Evolutionary conservation across 257 asterid species (phyloP).

Genomic region (Hygrophila difformis): DNA sequence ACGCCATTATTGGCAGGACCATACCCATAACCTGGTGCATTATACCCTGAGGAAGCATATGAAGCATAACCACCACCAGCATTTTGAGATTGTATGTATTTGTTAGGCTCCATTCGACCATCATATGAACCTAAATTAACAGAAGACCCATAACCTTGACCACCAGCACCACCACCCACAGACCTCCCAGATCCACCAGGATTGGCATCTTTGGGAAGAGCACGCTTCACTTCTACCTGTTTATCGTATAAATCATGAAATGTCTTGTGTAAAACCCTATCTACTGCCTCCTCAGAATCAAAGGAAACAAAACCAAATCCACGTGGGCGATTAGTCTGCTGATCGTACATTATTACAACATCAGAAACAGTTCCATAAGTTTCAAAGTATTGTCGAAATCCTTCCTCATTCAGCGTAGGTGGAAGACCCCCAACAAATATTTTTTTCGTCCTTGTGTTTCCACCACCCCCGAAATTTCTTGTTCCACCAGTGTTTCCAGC

Average conservation of each 20-base stretch:
- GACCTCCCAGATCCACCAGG: slow-evolving; percentile 69
- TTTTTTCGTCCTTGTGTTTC: slow-evolving; percentile 66
- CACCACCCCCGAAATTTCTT: slow-evolving; percentile 56
- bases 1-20: slow-evolving; percentile 61
- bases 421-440: slow-evolving; percentile 93
- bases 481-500: slow-evolving; percentile 46
- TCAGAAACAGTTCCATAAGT: slow-evolving; percentile 69
- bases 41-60: slow-evolving; percentile 68
- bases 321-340: slow-evolving; percentile 89
- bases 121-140: slow-evolving; percentile 59
- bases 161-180: slow-evolving; percentile 50
- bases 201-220: slow-evolving; percentile 77
- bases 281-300: slow-evolving; percentile 91
- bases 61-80: slow-evolving; percentile 62
- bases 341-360: slow-evolving; percentile 84
- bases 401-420: slow-evolving; percentile 66
- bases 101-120: slow-evolving; percentile 53
- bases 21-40: slow-evolving; percentile 59
- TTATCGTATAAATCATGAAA: slow-evolving; percentile 78
- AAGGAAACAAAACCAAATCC: slow-evolving; percentile 89
- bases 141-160: slow-evolving; percentile 45
- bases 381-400: slow-evolving; percentile 72
- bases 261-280: slow-evolving; percentile 75
- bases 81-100: slow-evolving; percentile 63
- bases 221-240: slow-evolving; percentile 92